Evolutionary conservation across 768 basidiomycete species (phyloP).

Genomic region (Suillus ampliporus): DNA sequence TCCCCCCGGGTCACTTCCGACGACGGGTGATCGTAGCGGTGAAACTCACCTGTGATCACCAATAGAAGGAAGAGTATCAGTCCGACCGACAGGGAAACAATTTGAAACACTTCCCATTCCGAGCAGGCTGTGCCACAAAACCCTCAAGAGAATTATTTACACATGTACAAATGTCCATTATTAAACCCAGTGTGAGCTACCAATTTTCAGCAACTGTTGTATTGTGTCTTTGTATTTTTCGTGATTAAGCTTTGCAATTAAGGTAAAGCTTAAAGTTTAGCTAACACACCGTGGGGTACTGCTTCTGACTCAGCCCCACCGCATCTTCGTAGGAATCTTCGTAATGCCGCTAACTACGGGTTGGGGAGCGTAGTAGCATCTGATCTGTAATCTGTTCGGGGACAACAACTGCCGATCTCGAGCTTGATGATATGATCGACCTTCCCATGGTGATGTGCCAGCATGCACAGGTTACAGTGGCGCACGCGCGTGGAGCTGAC

Average conservation of each 20-base stretch:
- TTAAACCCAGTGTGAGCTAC: neutral
- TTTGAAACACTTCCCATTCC: neutral
- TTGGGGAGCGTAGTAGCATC: neutral
- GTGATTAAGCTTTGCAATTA: neutral
- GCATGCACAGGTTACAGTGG: neutral
- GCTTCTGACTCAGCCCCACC: neutral
- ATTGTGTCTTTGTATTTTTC: neutral
- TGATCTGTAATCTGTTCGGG: neutral
- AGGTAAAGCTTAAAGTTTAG: neutral
- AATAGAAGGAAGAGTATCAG: neutral
- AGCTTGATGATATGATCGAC: neutral
- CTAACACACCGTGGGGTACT: neutral
- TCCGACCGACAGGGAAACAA: neutral
- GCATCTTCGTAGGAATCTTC: neutral
- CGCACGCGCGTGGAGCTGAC: too few relatives aligned
- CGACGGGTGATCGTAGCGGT: too few relatives aligned
- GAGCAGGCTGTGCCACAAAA: neutral
- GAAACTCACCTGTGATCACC: too few relatives aligned
- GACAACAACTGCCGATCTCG: neutral
- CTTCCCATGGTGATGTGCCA: constrained; percentile 2
- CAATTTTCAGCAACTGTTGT: neutral
- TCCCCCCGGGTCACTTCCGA: too few relatives aligned
- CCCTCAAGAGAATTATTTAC: neutral
- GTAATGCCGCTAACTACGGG: neutral
- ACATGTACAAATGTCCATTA: neutral